phyloP scores from a whole-genome alignment of 345 rosid species.

The Chamaenerion angustifolium region DNA sequence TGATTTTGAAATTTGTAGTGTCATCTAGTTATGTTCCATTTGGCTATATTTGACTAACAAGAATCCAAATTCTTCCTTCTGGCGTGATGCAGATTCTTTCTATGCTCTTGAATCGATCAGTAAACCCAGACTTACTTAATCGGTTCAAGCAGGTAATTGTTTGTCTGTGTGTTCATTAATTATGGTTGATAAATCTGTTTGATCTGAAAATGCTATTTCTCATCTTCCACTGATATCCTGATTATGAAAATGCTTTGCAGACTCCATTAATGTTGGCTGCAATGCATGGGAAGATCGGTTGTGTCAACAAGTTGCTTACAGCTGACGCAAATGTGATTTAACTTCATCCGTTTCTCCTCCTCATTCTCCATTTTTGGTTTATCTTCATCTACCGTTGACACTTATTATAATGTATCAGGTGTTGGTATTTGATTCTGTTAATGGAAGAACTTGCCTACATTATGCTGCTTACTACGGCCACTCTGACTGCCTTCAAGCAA shows the following conservation, averaged over 20 bases:
- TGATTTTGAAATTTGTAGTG: background rate
- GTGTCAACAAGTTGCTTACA: conserved; percentile 68
- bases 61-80: background rate
- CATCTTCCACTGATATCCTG: conserved; percentile 1
- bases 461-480: conserved; percentile 90
- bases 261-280: conserved; percentile 98
- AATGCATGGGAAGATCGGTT: conserved; percentile 75
- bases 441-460: conserved; percentile 88
- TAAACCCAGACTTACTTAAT: conserved; percentile 70
- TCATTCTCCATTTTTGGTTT: background rate
- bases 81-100: conserved; percentile 45
- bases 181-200: background rate
- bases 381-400: conserved; percentile 2
- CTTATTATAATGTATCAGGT: conserved; percentile 31
- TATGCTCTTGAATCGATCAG: conserved; percentile 52
- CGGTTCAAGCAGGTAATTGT: conserved; percentile 75
- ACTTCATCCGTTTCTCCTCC: background rate
- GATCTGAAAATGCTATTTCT: background rate
- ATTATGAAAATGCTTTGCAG: conserved; percentile 19
- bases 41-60: background rate
- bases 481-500: conserved; percentile 62
- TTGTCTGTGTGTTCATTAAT: conserved; percentile 2
- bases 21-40: background rate
- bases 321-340: conserved; percentile 87
- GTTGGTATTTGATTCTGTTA: conserved; percentile 75